phyloP scores from a whole-genome alignment of 441 rosid species.

The Monsonia emarginata region DNA sequence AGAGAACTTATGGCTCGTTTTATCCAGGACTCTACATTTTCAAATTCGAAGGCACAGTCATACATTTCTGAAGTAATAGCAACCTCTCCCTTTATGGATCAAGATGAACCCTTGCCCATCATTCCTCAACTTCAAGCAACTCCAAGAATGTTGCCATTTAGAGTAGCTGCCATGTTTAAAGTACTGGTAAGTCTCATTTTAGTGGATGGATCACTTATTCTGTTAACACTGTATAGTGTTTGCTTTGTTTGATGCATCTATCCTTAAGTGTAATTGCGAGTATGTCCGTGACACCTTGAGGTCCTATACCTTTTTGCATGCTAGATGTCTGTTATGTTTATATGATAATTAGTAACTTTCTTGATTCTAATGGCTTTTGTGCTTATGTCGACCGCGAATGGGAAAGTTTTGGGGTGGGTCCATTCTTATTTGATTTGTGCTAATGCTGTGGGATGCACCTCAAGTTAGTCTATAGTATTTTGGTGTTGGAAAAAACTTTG shows the following conservation, averaged over 20 bases:
- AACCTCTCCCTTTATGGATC: constrained; percentile 43
- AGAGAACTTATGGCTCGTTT: constrained; percentile 19
- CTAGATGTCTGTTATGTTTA: neutral
- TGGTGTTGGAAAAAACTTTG: neutral
- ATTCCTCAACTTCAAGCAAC: constrained; percentile 61
- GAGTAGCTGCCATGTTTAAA: constrained; percentile 85
- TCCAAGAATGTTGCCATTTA: constrained; percentile 61
- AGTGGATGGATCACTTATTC: neutral
- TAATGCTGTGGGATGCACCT: neutral
- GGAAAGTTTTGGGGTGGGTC: neutral
- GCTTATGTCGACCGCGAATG: neutral
- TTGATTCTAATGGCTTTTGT: neutral
- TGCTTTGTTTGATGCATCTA: neutral
- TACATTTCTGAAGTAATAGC: constrained; percentile 59
- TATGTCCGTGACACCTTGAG: neutral
- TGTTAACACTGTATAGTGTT: neutral
- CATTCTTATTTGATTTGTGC: neutral
- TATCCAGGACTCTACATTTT: constrained; percentile 47
- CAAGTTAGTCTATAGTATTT: neutral
- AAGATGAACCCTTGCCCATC: constrained; percentile 38
- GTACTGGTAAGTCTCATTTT: constrained; percentile 53
- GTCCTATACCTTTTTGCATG: neutral
- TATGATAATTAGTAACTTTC: neutral
- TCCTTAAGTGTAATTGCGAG: neutral
- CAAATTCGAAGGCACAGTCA: constrained; percentile 51